These are phyloP conservation scores for Monoraphidium neglectum DNA, from an alignment of 139 green algal species.

Conservation along the genomic window DNA sequence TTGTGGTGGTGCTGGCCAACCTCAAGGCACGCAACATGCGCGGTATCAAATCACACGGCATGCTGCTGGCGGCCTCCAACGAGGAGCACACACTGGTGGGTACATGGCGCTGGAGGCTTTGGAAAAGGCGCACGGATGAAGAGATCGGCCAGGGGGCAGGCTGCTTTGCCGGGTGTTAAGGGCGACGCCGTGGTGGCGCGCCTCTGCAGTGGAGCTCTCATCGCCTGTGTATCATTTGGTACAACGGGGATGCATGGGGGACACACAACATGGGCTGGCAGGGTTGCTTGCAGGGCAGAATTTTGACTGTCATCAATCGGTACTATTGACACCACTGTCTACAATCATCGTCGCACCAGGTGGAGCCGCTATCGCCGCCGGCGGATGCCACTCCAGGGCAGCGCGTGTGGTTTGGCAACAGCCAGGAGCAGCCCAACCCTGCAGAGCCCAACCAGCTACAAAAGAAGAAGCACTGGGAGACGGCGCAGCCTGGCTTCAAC, in stretches of 20 bases:
- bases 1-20: constrained; percentile 82
- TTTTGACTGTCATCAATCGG: no score
- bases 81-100: constrained; percentile 63
- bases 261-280: no score
- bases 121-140: constrained; percentile 6
- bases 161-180: no score
- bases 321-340: no score
- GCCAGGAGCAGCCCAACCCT: constrained; percentile 38
- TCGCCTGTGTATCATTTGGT: no score
- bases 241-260: no score
- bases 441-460: constrained; percentile 55
- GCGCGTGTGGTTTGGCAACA: constrained; percentile 65
- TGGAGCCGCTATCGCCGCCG: constrained; percentile 74
- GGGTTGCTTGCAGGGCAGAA: no score
- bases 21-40: constrained; percentile 63
- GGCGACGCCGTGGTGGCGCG: no score
- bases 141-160: no score
- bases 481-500: constrained; percentile 65
- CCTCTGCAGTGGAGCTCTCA: no score
- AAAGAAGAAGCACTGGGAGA: constrained; percentile 88
- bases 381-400: constrained; percentile 55
- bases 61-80: constrained; percentile 79
- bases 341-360: no score
- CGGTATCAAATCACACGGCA: constrained; percentile 81
- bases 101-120: no score